A percentile compares a stretch with the other conserved stretches of the same genome.
These are phyloP conservation scores for Phytophthora tubulina DNA, from an alignment of 352 stramenopile genomes.

Conservation along the genomic window DNA sequence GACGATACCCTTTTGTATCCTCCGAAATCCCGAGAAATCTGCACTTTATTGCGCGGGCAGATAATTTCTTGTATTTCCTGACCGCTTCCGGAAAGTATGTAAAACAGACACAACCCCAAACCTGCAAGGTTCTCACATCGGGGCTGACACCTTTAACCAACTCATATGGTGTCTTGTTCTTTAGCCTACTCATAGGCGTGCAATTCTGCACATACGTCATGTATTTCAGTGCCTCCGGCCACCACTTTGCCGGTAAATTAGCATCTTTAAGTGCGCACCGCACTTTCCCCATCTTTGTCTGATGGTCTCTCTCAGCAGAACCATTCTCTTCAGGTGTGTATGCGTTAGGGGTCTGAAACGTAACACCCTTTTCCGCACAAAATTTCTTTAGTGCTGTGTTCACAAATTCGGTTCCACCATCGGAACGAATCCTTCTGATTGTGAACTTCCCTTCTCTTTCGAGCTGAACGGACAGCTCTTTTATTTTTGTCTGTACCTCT, in stretches of 20 bases:
- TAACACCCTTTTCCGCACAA: conserved; percentile 3
- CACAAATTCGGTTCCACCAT: conserved; percentile 28
- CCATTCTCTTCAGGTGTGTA: no score
- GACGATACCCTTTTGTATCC: conserved; percentile 13
- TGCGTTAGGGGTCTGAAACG: conserved; percentile 17
- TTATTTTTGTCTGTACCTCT: conserved; percentile 9
- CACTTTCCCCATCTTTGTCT: no score
- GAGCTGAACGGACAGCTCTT: background rate
- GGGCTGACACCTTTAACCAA: background rate
- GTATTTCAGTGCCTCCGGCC: conserved; percentile 24
- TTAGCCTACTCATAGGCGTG: conserved; percentile 11
- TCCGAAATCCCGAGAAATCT: conserved; percentile 4
- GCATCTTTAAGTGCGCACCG: no score
- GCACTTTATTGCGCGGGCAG: conserved; percentile 11
- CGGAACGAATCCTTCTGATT: no score
- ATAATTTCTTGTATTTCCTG: conserved; percentile 18
- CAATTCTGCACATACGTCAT: conserved; percentile 23
- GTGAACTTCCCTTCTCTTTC: conserved; percentile 14
- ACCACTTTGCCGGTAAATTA: no score
- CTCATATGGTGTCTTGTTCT: conserved; percentile 11
- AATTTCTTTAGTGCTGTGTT: conserved; percentile 18
- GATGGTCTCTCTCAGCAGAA: no score
- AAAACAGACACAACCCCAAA: conserved; percentile 15
- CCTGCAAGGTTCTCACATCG: background rate
- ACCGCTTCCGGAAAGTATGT: background rate